A percentile compares a stretch with the other conserved stretches of the same genome.
phyloP scores from a whole-genome alignment of 2,329 filamentous ascomycete genomes.

The Chrysoporthe austroafricana region DNA sequence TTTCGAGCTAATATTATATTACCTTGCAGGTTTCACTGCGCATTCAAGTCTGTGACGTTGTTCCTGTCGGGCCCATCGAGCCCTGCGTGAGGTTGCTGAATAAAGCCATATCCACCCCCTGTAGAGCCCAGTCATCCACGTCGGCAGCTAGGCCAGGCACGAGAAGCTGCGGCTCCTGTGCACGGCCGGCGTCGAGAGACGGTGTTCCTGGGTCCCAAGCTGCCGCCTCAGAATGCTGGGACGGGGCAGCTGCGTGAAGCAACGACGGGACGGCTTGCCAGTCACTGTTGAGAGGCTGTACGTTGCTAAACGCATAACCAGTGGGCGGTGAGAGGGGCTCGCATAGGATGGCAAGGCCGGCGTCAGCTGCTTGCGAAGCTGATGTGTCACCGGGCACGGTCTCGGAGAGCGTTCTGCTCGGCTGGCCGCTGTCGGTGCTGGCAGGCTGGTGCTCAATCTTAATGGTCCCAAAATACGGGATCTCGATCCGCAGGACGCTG shows the following conservation, averaged over 20 bases:
- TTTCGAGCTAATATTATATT: not conserved
- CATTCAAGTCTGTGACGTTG: constrained; percentile 8
- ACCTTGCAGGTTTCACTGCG: not conserved
- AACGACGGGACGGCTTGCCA: constrained; percentile 11
- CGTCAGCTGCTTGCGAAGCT: not conserved
- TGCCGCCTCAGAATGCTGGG: not conserved
- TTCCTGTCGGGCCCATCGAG: not conserved
- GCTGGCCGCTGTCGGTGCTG: not conserved
- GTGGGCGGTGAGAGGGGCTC: not conserved
- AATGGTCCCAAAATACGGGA: constrained; percentile 49
- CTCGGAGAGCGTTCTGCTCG: not conserved
- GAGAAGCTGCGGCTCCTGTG: constrained; percentile 4
- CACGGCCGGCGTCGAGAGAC: not conserved
- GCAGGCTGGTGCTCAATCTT: constrained; percentile 36
- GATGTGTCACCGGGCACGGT: not conserved
- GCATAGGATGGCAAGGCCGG: not conserved
- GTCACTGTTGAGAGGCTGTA: not conserved
- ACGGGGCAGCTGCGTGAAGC: not conserved
- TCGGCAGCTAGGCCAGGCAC: constrained; percentile 29
- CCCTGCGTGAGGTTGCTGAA: constrained; percentile 30
- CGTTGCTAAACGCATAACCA: constrained; percentile 4
- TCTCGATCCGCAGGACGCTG: constrained; percentile 40
- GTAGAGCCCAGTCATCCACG: constrained; percentile 36
- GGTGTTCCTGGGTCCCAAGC: not conserved
- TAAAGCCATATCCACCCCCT: constrained; percentile 37